Evolutionary conservation across 768 basidiomycete genomes (phyloP).

Genomic region (Tylopilus sp.): DNA sequence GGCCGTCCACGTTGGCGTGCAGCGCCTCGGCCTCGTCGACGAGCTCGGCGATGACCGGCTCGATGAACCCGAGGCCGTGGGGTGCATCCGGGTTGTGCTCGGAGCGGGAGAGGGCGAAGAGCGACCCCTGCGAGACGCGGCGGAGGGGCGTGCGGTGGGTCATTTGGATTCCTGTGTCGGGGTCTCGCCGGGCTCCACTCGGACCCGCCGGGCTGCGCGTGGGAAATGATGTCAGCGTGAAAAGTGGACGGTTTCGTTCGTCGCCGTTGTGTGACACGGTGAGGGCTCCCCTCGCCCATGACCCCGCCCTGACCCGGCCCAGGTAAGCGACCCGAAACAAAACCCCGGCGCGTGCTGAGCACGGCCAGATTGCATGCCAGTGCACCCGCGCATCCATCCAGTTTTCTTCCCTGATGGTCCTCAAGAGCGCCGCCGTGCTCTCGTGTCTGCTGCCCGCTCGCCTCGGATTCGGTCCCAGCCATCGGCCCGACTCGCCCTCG

Average conservation of each 20-base stretch:
- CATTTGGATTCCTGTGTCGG: too few species aligned
- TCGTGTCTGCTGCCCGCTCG: slow-evolving; percentile 40
- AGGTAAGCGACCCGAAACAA: too few species aligned
- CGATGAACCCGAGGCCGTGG: slow-evolving; percentile 81
- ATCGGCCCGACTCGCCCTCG: slow-evolving; percentile 7
- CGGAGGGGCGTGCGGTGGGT: slow-evolving; percentile 79
- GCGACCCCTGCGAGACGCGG: slow-evolving; percentile 88
- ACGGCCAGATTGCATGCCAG: slow-evolving; percentile 16
- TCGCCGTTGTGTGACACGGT: slow-evolving; percentile 18
- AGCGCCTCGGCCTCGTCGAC: slow-evolving; percentile 84
- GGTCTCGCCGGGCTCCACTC: too few species aligned
- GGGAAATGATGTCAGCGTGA: slow-evolving; percentile 16
- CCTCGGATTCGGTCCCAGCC: slow-evolving; percentile 26
- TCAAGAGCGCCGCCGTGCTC: slow-evolving; percentile 30
- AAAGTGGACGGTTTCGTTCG: too few species aligned
- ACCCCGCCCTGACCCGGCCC: background rate
- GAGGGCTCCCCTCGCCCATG: slow-evolving; percentile 16
- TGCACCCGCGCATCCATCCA: background rate
- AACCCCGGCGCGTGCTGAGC: too few species aligned
- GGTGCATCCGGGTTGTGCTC: slow-evolving; percentile 66
- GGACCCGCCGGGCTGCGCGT: too few species aligned
- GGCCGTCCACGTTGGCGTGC: slow-evolving; percentile 67
- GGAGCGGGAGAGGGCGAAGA: slow-evolving; percentile 81
- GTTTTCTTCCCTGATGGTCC: slow-evolving; percentile 30
- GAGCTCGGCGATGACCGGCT: slow-evolving; percentile 80